Percentiles rank a stretch among this genome's conserved stretches.
Conservation (phyloP, 352 stramenopile genomes). For the Thraustotheca clavata region DNA sequence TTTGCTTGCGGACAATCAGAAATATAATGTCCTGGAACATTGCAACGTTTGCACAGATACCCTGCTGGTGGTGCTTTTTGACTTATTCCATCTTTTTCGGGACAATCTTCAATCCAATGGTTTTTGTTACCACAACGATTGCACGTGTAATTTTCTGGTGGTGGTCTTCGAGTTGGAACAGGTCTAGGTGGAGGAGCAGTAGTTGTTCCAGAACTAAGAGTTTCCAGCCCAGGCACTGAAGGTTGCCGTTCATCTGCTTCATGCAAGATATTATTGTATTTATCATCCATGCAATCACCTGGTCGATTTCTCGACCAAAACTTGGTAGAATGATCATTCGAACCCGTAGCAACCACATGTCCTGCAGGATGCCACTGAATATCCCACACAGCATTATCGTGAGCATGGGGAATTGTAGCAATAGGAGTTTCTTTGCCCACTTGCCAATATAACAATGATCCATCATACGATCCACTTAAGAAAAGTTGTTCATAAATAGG, state of each 20-base stretch:
- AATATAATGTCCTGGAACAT: constrained; percentile 78
- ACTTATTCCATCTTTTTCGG: constrained; percentile 69
- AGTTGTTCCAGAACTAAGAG: not conserved
- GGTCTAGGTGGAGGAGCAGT: not conserved
- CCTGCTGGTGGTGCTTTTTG: constrained; percentile 54
- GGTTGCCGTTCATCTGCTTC: constrained; percentile 56
- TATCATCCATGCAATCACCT: constrained; percentile 85
- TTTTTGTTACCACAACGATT: constrained; percentile 79
- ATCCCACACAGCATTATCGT: constrained; percentile 97
- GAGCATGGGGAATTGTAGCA: constrained; percentile 83
- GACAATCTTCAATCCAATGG: constrained; percentile 84
- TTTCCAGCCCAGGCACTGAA: constrained; percentile 26
- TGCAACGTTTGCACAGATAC: constrained; percentile 83
- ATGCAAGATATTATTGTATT: constrained; percentile 61
- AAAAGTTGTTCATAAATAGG: constrained; percentile 95
- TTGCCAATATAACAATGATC: constrained; percentile 97
- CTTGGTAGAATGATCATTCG: constrained; percentile 96
- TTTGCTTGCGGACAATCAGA: constrained; percentile 80
- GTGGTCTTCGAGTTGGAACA: constrained; percentile 36
- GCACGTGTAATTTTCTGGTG: constrained; percentile 80
- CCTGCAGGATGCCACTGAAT: constrained; percentile 97
- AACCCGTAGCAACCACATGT: constrained; percentile 92
- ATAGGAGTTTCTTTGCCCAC: constrained; percentile 82
- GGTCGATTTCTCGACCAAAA: constrained; percentile 96
- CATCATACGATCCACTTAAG: constrained; percentile 95